phyloP scores from a whole-genome alignment of 1,284 basidiomycete species.

The Grifola frondosa region DNA sequence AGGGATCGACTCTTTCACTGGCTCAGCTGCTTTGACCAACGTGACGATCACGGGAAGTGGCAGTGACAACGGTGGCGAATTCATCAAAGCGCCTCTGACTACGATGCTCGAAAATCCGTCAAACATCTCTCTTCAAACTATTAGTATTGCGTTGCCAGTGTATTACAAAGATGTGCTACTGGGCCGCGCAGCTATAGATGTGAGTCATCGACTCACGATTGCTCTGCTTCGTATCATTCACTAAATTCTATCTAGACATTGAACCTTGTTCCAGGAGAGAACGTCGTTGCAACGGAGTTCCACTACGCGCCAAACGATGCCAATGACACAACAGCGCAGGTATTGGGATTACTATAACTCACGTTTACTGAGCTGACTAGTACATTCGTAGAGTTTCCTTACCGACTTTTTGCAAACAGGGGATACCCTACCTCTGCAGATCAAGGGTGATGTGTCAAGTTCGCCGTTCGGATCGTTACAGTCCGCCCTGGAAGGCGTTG shows the following conservation, averaged over 20 bases:
- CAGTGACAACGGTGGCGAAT: slow-evolving; percentile 54
- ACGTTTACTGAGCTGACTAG: no score
- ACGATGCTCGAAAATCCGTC: slow-evolving; percentile 64
- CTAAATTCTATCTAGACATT: slow-evolving; percentile 42
- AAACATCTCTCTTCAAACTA: slow-evolving; percentile 64
- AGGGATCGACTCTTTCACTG: slow-evolving; percentile 51
- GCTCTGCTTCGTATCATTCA: not conserved
- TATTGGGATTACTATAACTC: no score
- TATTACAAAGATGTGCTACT: slow-evolving; percentile 54
- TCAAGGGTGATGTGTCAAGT: slow-evolving; percentile 58
- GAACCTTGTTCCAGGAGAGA: slow-evolving; percentile 59
- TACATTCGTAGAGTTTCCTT: no score
- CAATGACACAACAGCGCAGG: slow-evolving; percentile 65
- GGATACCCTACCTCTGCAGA: slow-evolving; percentile 47
- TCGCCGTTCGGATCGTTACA: slow-evolving; percentile 65
- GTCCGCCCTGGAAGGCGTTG: slow-evolving; percentile 56
- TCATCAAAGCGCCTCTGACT: slow-evolving; percentile 52
- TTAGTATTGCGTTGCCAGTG: slow-evolving; percentile 59
- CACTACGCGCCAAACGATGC: slow-evolving; percentile 64
- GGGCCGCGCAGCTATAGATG: slow-evolving; percentile 57
- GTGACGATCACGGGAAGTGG: slow-evolving; percentile 62
- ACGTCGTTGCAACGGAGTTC: slow-evolving; percentile 58
- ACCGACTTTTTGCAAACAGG: slow-evolving; percentile 53
- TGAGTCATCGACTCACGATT: slow-evolving; percentile 35
- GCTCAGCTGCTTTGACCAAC: slow-evolving; percentile 48